phyloP scores from a whole-genome alignment of 2,329 filamentous ascomycete genomes.

The Coniochaeta sp. region DNA sequence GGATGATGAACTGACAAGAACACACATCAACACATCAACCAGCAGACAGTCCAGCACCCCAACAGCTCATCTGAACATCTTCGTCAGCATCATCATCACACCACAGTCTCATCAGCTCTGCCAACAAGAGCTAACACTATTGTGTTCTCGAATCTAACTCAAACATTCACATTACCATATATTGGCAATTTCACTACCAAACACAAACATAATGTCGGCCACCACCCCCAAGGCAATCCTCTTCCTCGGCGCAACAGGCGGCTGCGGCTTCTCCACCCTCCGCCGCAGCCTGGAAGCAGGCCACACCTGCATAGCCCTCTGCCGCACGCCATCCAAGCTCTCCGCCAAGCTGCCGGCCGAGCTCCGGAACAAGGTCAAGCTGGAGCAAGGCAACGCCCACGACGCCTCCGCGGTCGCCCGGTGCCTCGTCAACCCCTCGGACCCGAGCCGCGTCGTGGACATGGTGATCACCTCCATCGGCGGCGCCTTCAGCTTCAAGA shows the following conservation, averaged over 20 bases:
- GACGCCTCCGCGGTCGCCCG: constrained; percentile 27
- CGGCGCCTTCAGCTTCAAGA: constrained; percentile 21
- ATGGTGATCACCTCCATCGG: constrained; percentile 42
- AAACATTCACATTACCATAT: not conserved
- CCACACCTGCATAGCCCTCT: constrained; percentile 40
- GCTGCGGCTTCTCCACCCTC: constrained; percentile 39
- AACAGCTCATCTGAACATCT: not conserved
- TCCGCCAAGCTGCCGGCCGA: constrained; percentile 22
- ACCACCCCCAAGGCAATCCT: constrained; percentile 30
- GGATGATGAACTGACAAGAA: not conserved
- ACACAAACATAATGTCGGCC: constrained; percentile 7
- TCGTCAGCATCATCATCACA: not conserved
- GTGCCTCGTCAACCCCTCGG: constrained; percentile 23
- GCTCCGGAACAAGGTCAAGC: constrained; percentile 20
- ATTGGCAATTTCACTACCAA: not conserved
- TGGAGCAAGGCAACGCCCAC: constrained; percentile 41
- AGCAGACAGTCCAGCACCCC: no score
- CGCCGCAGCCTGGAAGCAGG: constrained; percentile 35
- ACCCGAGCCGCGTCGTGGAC: constrained; percentile 30
- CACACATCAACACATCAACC: not conserved
- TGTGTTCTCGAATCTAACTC: no score
- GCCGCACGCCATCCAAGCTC: constrained; percentile 42
- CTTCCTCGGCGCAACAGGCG: constrained; percentile 47
- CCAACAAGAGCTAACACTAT: no score
- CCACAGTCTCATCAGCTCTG: not conserved